A percentile compares a stretch with the other conserved stretches of the same genome.
These are phyloP conservation scores for Lodderomyces oxycetoniae DNA, from an alignment of 1,139 yeast genomes.

Conservation along the genomic window DNA sequence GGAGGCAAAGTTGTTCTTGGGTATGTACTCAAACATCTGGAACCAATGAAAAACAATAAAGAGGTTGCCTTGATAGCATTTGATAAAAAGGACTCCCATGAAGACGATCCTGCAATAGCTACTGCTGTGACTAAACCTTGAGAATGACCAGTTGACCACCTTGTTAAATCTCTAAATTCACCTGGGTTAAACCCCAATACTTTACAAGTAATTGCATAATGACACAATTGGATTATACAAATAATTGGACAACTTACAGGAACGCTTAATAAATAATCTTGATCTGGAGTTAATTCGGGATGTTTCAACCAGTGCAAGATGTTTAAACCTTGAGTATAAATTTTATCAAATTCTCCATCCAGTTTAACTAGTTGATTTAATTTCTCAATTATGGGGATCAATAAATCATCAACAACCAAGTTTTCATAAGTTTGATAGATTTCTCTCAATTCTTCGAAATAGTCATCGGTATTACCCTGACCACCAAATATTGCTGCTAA, in stretches of 20 bases:
- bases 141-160: constrained; percentile 95
- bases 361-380: constrained; percentile 66
- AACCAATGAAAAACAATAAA: constrained; percentile 86
- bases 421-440: constrained; percentile 73
- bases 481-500: constrained; percentile 93
- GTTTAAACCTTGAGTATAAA: constrained; percentile 91
- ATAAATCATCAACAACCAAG: constrained; percentile 69
- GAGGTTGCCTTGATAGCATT: constrained; percentile 76
- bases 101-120: constrained; percentile 78
- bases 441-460: constrained; percentile 93
- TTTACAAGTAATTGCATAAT: constrained; percentile 83
- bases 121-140: constrained; percentile 95
- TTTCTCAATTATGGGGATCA: constrained; percentile 63
- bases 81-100: constrained; percentile 78
- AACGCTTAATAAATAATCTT: constrained; percentile 80
- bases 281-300: constrained; percentile 85
- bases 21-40: constrained; percentile 82
- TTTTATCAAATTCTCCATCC: constrained; percentile 75
- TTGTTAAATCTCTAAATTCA: constrained; percentile 61
- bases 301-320: constrained; percentile 79
- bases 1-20: constrained; percentile 96
- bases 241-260: constrained; percentile 96
- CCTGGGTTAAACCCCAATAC: constrained; percentile 88
- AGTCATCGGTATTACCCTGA: constrained; percentile 97
- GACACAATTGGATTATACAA: constrained; percentile 91